Evolutionary conservation across 208 protist species (phyloP).

Genomic region (Leishmania braziliensis): DNA sequence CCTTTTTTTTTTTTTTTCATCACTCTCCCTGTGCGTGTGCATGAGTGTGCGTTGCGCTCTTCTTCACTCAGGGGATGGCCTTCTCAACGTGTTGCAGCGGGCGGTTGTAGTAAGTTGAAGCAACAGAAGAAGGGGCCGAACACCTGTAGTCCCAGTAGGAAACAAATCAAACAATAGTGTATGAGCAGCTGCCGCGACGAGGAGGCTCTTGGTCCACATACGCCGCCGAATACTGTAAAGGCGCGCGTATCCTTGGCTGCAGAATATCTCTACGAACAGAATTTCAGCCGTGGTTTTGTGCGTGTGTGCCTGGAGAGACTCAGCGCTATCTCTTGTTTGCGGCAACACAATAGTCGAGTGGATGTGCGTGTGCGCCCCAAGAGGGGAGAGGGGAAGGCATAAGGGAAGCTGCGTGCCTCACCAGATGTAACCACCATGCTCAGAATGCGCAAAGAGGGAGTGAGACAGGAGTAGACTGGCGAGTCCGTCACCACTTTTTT

Average conservation of each 20-base stretch:
- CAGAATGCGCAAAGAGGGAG: background rate
- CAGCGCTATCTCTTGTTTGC: background rate
- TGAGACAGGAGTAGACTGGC: background rate
- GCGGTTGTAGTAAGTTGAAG: background rate
- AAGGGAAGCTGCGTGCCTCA: background rate
- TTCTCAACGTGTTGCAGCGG: background rate
- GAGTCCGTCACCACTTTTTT: background rate
- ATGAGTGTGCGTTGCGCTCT: background rate
- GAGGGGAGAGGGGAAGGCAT: background rate
- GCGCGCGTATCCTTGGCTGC: background rate
- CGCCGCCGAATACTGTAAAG: background rate
- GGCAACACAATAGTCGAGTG: background rate
- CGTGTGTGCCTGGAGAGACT: background rate
- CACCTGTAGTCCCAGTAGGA: background rate
- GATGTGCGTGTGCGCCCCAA: background rate
- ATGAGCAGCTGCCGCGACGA: background rate
- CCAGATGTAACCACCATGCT: background rate
- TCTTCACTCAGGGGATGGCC: background rate
- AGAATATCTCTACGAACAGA: background rate
- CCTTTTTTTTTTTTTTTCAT: background rate
- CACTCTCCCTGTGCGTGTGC: background rate
- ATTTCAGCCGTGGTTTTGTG: background rate
- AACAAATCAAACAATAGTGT: slow-evolving; percentile 7
- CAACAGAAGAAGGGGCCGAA: background rate
- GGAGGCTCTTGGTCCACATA: too few species aligned